Evolutionary conservation across 2,329 filamentous ascomycete genomes (phyloP).

Genomic region (Penicillium corylophilum): DNA sequence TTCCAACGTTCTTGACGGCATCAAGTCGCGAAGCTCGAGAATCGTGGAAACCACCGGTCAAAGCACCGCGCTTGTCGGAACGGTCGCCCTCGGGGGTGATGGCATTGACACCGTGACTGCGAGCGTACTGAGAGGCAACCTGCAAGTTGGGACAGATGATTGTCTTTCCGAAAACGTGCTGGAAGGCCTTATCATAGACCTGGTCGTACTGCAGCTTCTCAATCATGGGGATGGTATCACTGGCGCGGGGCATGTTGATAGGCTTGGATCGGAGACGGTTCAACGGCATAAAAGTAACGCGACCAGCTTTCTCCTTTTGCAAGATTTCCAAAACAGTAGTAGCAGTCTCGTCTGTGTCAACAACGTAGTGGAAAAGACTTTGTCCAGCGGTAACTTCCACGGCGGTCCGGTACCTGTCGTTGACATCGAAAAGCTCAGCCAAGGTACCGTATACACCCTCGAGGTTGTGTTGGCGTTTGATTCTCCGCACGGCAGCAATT

Average conservation of each 20-base stretch:
- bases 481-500: conserved; percentile 77
- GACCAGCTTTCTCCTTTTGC: conserved; percentile 74
- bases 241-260: conserved; percentile 76
- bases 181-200: conserved; percentile 79
- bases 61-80: conserved; percentile 89
- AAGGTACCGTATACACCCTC: conserved; percentile 88
- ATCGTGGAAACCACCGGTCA: conserved; percentile 94
- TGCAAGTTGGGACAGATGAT: conserved; percentile 90
- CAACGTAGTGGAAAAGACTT: conserved; percentile 93
- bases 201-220: conserved; percentile 79
- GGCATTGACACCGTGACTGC: conserved; percentile 85
- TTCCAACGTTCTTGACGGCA: conserved; percentile 71
- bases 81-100: conserved; percentile 95
- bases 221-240: conserved; percentile 83
- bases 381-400: conserved; percentile 90
- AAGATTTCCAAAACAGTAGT: conserved; percentile 77
- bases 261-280: conserved; percentile 72
- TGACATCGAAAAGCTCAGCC: conserved; percentile 86
- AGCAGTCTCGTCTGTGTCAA: conserved; percentile 86
- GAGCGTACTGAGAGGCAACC: conserved; percentile 84
- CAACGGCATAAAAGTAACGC: conserved; percentile 92
- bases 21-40: conserved; percentile 81
- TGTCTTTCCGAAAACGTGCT: conserved; percentile 92
- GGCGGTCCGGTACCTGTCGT: conserved; percentile 79
- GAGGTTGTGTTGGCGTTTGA: conserved; percentile 76